Evolutionary conservation across 1,284 basidiomycete genomes (phyloP), one percentile per base, ranked within the genome.

Genomic region (Pholiota adiposa): DNA sequence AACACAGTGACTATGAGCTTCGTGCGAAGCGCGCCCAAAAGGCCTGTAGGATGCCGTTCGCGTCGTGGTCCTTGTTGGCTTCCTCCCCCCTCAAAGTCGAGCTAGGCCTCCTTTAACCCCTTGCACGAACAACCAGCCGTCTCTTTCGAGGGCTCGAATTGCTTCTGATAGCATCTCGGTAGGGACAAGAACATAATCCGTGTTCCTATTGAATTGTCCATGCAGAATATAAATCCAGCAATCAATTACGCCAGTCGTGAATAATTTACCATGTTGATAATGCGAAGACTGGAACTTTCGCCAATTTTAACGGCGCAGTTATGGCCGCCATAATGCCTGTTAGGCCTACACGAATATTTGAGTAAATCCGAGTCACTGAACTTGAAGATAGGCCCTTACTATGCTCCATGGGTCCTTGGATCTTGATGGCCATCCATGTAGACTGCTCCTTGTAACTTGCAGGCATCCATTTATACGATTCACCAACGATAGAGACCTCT

Each of bases 351-450:
- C 18, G 55, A 40, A 25, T 34, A n/a, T 36, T 18, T n/a, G n/a
- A n/a, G n/a, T n/a, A n/a, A n/a, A n/a, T n/a, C n/a, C n/a, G n/a
- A n/a, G n/a, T n/a, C n/a, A n/a, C n/a, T n/a, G n/a, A n/a, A n/a
- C n/a, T n/a, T n/a, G n/a, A n/a, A n/a, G n/a, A n/a, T n/a, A n/a
- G 19, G 50, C 27, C 70, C 78, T 62, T 62, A 87, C 87, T 79
- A 60, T 89, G 87, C 67, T 86, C 83, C 82, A 90, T 83, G 2
- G 86, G 86, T 2, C 88, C 89, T 50, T 76, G 75, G 51, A 90
- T 84, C 67, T 83, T 84, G 58, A 90, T 82, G 61, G 83, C 84
- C 67, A 73, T 78, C 85, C 87, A 88, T 19, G 75, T 73, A 33
- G 79, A 76, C 31, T 77, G 71, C 41, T 77, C 72, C 54, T 67